A percentile compares a stretch with the other conserved stretches of the same genome.
phyloP scores from a whole-genome alignment of 148 eudicot genomes.

The Fallopia convolvulus region DNA sequence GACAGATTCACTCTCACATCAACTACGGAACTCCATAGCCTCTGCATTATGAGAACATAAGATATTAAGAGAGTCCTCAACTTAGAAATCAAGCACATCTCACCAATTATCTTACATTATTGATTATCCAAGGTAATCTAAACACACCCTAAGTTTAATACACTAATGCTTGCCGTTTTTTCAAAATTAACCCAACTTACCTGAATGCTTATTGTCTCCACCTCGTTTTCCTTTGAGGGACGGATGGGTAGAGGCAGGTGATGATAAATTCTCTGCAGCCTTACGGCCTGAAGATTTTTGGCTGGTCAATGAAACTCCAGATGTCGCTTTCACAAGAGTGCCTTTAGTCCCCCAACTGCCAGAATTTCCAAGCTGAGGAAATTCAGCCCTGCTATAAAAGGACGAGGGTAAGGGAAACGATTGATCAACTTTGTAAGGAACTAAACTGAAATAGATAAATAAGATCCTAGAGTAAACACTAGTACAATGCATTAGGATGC shows the following conservation, averaged over 20 bases:
- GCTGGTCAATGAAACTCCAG: conserved; percentile 37
- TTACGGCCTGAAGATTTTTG: conserved; percentile 49
- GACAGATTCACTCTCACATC: conserved; percentile 90
- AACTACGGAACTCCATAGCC: conserved; percentile 87
- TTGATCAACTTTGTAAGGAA: too few species aligned
- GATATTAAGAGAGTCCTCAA: not conserved
- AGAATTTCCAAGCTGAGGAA: too few species aligned
- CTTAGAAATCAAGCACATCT: not conserved
- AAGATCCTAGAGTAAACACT: too few species aligned
- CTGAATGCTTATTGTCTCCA: conserved; percentile 53
- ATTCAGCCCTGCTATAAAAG: too few species aligned
- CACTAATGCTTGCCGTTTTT: not conserved
- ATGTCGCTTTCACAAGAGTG: conserved; percentile 44
- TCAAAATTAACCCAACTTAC: conserved; percentile 22
- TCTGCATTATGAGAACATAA: conserved; percentile 34
- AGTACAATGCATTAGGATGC: too few species aligned
- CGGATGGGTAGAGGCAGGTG: conserved; percentile 45
- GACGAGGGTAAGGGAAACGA: too few species aligned
- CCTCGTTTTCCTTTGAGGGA: conserved; percentile 54
- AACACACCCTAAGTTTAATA: not conserved
- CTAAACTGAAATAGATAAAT: too few species aligned
- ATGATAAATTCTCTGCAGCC: conserved; percentile 33
- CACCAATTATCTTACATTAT: not conserved
- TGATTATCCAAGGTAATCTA: too few species aligned
- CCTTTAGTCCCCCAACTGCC: conserved; percentile 41